These are phyloP conservation scores for Botryotinia globosa DNA, from an alignment of 2,329 filamentous ascomycete species.

Conservation along the genomic window DNA sequence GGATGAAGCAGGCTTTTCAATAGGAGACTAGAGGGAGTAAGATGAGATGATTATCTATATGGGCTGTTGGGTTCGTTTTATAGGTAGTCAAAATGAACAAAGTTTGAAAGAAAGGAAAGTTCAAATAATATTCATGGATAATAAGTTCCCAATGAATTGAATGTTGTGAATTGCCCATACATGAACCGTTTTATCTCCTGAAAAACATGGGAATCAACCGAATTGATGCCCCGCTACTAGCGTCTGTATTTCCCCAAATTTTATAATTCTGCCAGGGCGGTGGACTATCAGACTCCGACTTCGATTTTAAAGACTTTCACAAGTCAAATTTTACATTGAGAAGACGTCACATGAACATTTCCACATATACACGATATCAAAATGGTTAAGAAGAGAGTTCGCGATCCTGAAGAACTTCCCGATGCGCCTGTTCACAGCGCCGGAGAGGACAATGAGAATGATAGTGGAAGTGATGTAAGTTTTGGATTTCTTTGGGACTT, in stretches of 20 bases:
- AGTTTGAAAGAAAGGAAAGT: not conserved
- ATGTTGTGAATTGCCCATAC: not conserved
- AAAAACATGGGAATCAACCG: not conserved
- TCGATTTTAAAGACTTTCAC: not conserved
- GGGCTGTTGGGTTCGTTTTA: constrained; percentile 5
- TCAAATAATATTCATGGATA: not conserved
- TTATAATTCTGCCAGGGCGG: constrained; percentile 12
- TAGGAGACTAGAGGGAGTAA: not conserved
- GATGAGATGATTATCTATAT: not conserved
- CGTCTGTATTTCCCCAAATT: not conserved
- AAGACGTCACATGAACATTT: not conserved
- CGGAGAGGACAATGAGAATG: constrained; percentile 33
- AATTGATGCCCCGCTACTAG: constrained; percentile 8
- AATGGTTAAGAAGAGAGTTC: constrained; percentile 40
- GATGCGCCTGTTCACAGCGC: constrained; percentile 33
- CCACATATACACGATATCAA: constrained; percentile 20
- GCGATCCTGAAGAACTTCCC: constrained; percentile 37
- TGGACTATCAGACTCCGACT: not conserved
- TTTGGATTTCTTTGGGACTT: not conserved
- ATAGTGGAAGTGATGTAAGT: constrained; percentile 36
- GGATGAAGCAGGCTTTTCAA: constrained; percentile 16
- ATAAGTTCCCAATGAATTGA: not conserved
- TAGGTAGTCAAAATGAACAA: not conserved
- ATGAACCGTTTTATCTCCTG: not conserved
- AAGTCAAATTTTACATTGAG: not conserved